These are phyloP conservation scores for Plasmodium gaboni DNA, from an alignment of 169 alveolate genomes.

Conservation along the genomic window DNA sequence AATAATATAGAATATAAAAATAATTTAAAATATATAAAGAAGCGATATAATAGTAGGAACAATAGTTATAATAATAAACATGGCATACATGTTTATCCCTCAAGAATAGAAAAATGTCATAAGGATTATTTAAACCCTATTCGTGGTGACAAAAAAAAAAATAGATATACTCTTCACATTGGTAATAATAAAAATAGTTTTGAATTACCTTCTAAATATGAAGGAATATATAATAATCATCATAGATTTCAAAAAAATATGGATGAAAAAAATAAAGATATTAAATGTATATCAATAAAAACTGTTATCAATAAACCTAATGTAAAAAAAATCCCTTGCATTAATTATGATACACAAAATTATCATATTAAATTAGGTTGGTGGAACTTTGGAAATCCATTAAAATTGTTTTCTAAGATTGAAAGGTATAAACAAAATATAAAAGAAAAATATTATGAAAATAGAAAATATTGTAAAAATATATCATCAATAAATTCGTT, in stretches of 20 bases:
- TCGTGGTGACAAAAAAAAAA: not conserved
- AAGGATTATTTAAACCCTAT: not conserved
- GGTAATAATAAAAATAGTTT: not conserved
- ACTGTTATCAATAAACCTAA: constrained; percentile 33
- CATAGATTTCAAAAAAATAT: not conserved
- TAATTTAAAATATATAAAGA: not conserved
- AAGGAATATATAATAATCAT: not conserved
- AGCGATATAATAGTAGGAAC: not conserved
- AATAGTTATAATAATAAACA: not conserved
- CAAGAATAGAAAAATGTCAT: no score
- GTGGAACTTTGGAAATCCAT: constrained; percentile 42
- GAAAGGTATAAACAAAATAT: constrained; percentile 64
- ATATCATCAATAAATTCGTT: constrained; percentile 13
- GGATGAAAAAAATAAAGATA: not conserved
- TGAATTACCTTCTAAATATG: no score
- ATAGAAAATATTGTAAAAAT: constrained; percentile 47
- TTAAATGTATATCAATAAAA: constrained; percentile 26
- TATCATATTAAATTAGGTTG: constrained; percentile 59
- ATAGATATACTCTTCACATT: not conserved
- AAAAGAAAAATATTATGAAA: constrained; percentile 55
- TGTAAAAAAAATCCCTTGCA: constrained; percentile 34
- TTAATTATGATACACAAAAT: constrained; percentile 33
- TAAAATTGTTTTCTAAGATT: constrained; percentile 27
- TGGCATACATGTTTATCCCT: not conserved
- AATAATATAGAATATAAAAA: not conserved